Percentiles rank a stretch among this genome's conserved stretches.
phyloP scores from a whole-genome alignment of 2,329 filamentous ascomycete species.

The Pleomassaria siparia region DNA sequence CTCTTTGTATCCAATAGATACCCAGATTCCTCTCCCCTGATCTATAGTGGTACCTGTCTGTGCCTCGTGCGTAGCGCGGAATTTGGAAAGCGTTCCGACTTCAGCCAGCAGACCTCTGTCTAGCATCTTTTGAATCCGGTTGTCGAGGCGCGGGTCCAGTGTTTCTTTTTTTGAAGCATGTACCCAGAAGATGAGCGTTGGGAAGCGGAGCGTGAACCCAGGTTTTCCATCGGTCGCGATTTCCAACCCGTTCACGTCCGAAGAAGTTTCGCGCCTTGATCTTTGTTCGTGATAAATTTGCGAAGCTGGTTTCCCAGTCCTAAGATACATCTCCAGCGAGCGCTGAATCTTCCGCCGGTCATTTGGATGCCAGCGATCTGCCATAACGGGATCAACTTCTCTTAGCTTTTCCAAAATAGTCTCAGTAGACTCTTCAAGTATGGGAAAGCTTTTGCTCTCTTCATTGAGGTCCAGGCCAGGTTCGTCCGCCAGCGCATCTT shows the following conservation, averaged over 20 bases:
- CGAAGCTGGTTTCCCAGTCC: constrained; percentile 78
- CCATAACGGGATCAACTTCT: constrained; percentile 87
- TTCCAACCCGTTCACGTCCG: not conserved
- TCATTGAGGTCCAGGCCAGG: constrained; percentile 35
- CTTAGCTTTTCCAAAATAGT: constrained; percentile 71
- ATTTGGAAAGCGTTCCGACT: constrained; percentile 56
- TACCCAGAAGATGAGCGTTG: constrained; percentile 81
- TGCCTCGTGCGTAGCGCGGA: constrained; percentile 48
- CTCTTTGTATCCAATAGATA: constrained; percentile 95
- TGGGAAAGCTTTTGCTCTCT: constrained; percentile 55
- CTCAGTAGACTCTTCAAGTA: constrained; percentile 71
- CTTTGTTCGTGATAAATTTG: constrained; percentile 82
- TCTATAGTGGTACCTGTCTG: constrained; percentile 62
- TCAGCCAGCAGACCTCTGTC: constrained; percentile 64
- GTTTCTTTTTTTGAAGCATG: constrained; percentile 71
- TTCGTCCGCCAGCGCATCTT: constrained; percentile 64
- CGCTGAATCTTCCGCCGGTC: constrained; percentile 86
- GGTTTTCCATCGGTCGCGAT: not conserved
- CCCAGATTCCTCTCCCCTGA: constrained; percentile 83
- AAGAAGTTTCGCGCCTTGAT: constrained; percentile 30
- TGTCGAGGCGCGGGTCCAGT: constrained; percentile 71
- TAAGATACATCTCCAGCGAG: constrained; percentile 86
- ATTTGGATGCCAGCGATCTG: constrained; percentile 88
- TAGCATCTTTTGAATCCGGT: constrained; percentile 83
- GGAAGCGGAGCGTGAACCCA: constrained; percentile 53